Percentiles rank a stretch among this genome's conserved stretches.
Conservation (phyloP, 148 eudicot genomes). For the Diospyros kaki region DNA sequence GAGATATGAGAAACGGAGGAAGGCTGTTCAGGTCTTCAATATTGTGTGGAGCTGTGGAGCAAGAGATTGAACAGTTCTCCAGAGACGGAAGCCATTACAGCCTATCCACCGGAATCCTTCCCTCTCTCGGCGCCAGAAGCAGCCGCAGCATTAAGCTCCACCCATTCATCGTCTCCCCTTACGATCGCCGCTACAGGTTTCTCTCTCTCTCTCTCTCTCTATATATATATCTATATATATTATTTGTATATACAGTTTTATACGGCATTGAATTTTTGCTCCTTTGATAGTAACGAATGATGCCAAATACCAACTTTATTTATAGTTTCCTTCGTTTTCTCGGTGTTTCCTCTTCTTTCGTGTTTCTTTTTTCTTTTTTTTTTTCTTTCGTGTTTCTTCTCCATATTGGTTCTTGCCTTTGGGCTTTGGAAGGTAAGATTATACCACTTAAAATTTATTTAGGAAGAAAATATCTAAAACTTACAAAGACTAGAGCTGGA, state of each 20-base stretch:
- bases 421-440: too few relatives aligned
- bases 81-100: slow-evolving; percentile 51
- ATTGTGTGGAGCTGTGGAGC: slow-evolving; percentile 28
- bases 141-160: slow-evolving; percentile 43
- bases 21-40: slow-evolving; percentile 22
- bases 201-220: slow-evolving; percentile 4
- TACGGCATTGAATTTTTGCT: background rate
- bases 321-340: background rate
- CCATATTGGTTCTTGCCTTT: too few relatives aligned
- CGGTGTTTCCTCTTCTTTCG: background rate
- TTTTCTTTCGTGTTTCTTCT: too few relatives aligned
- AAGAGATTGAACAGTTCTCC: slow-evolving; percentile 36
- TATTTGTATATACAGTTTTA: background rate
- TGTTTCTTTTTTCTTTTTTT: too few relatives aligned
- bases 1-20: slow-evolving; percentile 4
- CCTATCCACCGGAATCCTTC: slow-evolving; percentile 54
- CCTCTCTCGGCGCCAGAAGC: slow-evolving; percentile 73
- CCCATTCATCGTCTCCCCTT: slow-evolving; percentile 44
- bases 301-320: background rate
- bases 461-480: too few relatives aligned
- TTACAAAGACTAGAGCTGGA: too few relatives aligned
- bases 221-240: background rate
- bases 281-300: background rate
- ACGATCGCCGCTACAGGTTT: slow-evolving; percentile 68
- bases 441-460: too few relatives aligned